Evolutionary conservation across 352 stramenopile species (phyloP).

Genomic region (Phytopythium vexans): DNA sequence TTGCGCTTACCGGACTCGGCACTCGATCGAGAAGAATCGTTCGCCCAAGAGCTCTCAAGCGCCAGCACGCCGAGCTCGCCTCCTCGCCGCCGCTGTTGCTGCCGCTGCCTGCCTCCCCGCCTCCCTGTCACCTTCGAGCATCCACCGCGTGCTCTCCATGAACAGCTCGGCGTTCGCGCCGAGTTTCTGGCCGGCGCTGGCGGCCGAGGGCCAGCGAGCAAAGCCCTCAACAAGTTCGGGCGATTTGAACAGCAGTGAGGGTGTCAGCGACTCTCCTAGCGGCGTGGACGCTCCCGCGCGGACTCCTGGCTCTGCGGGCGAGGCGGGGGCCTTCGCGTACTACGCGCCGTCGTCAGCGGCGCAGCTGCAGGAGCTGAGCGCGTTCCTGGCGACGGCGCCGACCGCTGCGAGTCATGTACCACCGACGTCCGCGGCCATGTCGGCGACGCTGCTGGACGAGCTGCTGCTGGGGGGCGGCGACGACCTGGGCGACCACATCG

Average conservation of each 20-base stretch:
- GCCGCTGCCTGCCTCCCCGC: no score
- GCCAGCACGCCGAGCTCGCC: no score
- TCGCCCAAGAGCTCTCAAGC: no score
- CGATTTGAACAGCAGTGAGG: slow-evolving; percentile 1
- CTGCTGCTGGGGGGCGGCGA: slow-evolving; percentile 16
- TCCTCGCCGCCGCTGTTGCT: no score
- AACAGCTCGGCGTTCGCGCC: neutral
- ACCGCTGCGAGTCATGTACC: slow-evolving; percentile 1
- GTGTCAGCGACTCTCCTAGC: neutral
- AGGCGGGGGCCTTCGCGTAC: neutral
- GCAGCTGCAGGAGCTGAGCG: slow-evolving; percentile 25
- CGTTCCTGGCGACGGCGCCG: slow-evolving; percentile 19
- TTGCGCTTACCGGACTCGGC: no score
- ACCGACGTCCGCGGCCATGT: neutral
- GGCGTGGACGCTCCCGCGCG: no score
- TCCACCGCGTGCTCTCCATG: no score
- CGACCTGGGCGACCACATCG: slow-evolving; percentile 1
- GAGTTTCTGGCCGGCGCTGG: slow-evolving; percentile 5
- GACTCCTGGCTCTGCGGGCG: no score
- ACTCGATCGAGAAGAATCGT: no score
- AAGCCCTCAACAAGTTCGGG: neutral
- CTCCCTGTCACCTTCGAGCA: no score
- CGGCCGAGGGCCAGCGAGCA: neutral
- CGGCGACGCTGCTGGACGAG: slow-evolving; percentile 44
- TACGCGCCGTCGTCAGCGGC: neutral